Conservation (phyloP, 2,329 filamentous ascomycete species). For the Cladosporium sp. region DNA sequence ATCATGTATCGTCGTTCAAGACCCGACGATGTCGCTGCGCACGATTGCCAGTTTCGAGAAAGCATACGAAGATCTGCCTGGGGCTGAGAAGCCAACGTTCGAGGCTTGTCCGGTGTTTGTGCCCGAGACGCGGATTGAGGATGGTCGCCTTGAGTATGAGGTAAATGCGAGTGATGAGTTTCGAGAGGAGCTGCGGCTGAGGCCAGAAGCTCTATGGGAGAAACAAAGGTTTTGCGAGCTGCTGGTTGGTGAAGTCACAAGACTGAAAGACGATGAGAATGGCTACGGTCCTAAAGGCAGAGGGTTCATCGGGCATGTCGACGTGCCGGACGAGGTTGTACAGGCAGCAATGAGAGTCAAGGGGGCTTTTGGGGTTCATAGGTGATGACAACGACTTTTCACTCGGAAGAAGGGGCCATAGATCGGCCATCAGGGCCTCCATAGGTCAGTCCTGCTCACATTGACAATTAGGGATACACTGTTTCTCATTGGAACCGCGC, state of each 20-base stretch:
- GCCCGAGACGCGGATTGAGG: constrained; percentile 24
- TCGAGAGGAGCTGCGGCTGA: not conserved
- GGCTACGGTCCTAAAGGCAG: constrained; percentile 49
- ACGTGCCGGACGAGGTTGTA: constrained; percentile 41
- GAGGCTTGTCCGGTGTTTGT: constrained; percentile 38
- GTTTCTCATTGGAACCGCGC: too few relatives aligned
- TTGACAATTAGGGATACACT: not conserved
- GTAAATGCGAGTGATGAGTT: not conserved
- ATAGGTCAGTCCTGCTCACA: not conserved
- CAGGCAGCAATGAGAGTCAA: constrained; percentile 25
- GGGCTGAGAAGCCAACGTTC: constrained; percentile 26
- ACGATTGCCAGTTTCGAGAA: constrained; percentile 46
- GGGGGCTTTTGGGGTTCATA: not conserved
- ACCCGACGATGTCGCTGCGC: constrained; percentile 48
- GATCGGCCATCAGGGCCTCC: not conserved
- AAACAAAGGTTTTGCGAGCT: constrained; percentile 44
- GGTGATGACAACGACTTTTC: not conserved
- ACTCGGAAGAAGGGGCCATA: too few relatives aligned
- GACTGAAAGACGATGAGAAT: constrained; percentile 44
- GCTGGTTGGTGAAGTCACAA: constrained; percentile 46
- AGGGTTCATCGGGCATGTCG: constrained; percentile 47
- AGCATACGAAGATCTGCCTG: constrained; percentile 33
- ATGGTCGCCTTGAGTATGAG: constrained; percentile 18
- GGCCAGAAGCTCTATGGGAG: constrained; percentile 37
- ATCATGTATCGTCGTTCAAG: constrained; percentile 44